Percentiles rank a stretch among this genome's conserved stretches.
Evolutionary conservation across 306 rosid species (phyloP).

Genomic region (Myrica gale): DNA sequence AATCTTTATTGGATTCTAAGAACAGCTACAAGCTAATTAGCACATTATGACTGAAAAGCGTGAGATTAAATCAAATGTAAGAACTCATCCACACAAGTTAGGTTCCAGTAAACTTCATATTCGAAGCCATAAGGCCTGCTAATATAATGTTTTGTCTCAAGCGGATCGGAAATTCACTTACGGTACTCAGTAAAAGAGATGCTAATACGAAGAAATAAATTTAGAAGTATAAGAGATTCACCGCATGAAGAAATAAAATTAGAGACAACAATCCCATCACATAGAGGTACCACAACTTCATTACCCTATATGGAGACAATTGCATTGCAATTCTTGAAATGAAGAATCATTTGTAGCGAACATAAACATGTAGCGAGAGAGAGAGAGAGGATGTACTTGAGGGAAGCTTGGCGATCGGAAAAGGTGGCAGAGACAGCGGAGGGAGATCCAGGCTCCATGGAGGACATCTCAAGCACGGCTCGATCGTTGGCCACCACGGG

Average conservation of each 20-base stretch:
- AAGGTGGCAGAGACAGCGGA: conserved; percentile 35
- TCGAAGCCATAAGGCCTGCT: no score
- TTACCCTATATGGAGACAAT: neutral
- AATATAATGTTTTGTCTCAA: neutral
- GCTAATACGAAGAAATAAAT: neutral
- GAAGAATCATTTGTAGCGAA: neutral
- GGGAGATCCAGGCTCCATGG: conserved; percentile 80
- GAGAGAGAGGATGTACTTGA: conserved; percentile 46
- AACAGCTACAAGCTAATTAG: neutral
- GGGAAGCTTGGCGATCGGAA: conserved; percentile 44
- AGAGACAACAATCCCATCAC: neutral
- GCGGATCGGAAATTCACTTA: neutral
- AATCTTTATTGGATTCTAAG: neutral
- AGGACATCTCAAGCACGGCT: conserved; percentile 94
- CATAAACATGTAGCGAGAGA: neutral
- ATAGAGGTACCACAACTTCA: neutral
- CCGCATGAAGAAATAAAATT: neutral
- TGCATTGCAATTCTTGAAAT: neutral
- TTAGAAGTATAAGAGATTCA: neutral
- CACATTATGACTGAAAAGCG: neutral
- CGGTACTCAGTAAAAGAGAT: neutral
- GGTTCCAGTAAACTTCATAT: neutral
- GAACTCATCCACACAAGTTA: neutral
- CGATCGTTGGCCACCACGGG: conserved; percentile 93
- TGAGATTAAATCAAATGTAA: neutral